A percentile compares a stretch with the other conserved stretches of the same genome.
phyloP scores from a whole-genome alignment of 768 basidiomycete genomes.

The Trametes villosa region DNA sequence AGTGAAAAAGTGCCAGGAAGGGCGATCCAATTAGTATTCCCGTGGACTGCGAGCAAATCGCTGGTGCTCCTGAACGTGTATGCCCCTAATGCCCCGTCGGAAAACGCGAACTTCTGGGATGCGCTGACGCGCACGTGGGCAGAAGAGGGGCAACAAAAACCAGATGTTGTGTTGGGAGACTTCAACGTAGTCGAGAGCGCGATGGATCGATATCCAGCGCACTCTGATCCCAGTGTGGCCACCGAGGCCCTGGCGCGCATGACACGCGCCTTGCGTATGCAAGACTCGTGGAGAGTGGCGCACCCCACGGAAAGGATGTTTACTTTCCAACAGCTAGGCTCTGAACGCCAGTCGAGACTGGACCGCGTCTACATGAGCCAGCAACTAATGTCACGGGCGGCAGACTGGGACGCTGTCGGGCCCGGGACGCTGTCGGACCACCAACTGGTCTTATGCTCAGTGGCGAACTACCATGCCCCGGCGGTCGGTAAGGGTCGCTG shows the following conservation, averaged over 20 bases:
- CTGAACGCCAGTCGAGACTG: not conserved
- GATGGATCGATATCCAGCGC: not conserved
- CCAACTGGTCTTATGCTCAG: not conserved
- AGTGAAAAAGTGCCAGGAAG: not conserved
- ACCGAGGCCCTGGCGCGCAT: not conserved
- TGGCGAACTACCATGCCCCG: not conserved
- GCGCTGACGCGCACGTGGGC: not conserved
- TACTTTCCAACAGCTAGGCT: not conserved
- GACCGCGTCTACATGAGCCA: not conserved
- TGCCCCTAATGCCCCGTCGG: not conserved
- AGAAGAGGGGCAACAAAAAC: not conserved
- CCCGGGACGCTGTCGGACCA: constrained; percentile 1
- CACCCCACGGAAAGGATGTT: not conserved
- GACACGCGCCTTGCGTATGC: not conserved
- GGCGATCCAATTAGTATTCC: not conserved
- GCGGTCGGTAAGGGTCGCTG: constrained; percentile 13
- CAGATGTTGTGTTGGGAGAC: constrained; percentile 23
- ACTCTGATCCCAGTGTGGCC: not conserved
- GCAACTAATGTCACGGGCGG: not conserved
- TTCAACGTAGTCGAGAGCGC: constrained; percentile 38
- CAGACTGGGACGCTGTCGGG: not conserved
- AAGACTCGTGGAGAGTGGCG: not conserved
- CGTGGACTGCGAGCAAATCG: not conserved
- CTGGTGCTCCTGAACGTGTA: not conserved
- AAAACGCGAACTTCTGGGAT: not conserved